A percentile compares a stretch with the other conserved stretches of the same genome.
Evolutionary conservation across 768 basidiomycete genomes (phyloP).

Genomic region (Ramaria sp.): DNA sequence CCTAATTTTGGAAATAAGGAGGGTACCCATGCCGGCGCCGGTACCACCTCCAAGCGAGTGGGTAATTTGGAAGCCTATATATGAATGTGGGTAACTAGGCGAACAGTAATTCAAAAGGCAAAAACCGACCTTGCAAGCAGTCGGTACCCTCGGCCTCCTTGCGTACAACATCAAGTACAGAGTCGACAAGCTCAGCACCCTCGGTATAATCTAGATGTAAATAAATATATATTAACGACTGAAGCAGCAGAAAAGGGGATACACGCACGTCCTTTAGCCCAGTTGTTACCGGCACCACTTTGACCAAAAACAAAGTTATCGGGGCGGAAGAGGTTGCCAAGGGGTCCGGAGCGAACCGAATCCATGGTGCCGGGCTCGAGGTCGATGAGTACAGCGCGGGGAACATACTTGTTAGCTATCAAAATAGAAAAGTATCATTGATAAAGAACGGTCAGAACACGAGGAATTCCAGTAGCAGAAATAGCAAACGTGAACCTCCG

Average conservation of each 20-base stretch:
- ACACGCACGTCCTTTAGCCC: conserved; percentile 97
- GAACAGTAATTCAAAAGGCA: background rate
- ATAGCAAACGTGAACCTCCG: conserved; percentile 29
- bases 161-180: conserved; percentile 95
- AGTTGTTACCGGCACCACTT: conserved; percentile 98
- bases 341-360: conserved; percentile 80
- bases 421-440: background rate
- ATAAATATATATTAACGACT: conserved; percentile 11
- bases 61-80: conserved; percentile 91
- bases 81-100: background rate
- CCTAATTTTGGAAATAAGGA: conserved; percentile 96
- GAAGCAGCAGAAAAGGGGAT: conserved; percentile 9
- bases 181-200: conserved; percentile 97
- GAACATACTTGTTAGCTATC: conserved; percentile 84
- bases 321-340: conserved; percentile 89
- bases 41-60: conserved; percentile 99
- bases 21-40: conserved; percentile 99
- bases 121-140: conserved; percentile 78
- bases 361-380: conserved; percentile 98
- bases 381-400: conserved; percentile 94
- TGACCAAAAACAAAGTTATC: conserved; percentile 99
- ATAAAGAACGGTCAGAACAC: background rate
- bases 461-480: background rate
- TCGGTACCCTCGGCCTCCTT: conserved; percentile 98
- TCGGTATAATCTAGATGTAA: conserved; percentile 66